Base-by-base conservation (phyloP, 768 basidiomycete genomes). In the Asterophora lycoperdoides region DNA sequence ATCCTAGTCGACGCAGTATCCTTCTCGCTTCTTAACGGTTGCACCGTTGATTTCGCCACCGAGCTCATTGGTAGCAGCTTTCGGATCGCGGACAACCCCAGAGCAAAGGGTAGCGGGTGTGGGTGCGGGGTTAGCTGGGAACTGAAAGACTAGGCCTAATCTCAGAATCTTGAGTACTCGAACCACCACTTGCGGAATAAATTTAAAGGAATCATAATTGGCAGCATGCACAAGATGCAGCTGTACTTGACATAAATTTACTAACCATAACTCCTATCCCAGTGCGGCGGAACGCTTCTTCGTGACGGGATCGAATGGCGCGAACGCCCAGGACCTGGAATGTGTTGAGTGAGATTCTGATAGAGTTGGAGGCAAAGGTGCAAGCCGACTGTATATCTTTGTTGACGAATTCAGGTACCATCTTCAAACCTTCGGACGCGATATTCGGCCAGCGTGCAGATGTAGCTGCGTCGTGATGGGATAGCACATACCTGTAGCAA, bases 71-170 rank as follows among this genome's bases (percentile, higher is more conserved):
- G 95, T 10, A 90, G 88, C 62, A 86, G 83, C 38, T 99, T 99
- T 65, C 74, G 86, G 9, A 68, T 97, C 2, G 62, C 77, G 8
- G 81, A 86, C 18, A 99, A 98, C 57, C 95, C 95, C 0, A 89
- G 91, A 65, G 87, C 94, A 0, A 86, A 91, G 56, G 91, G 91
- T 1, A 81, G 78, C 38, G 90, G 90, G 0, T 98, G 95, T 54
- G 94, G 95, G 1, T 99, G 95, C 60, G 95, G 95, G 13, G 84
- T 97, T 17, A 94, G 92, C 61, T 96, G 92, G 93, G 93, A 94
- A 62, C 72, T 91, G 48, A 89, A 90, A 61, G 68, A 69, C 39
- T 72, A 58, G 23, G n/a, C 4, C 14, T 1, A 4, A 23, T 23
- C 23, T n/a, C 33, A 10, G n/a, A 34, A 34, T 34, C n/a, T 13